Percentiles rank a stretch among this genome's conserved stretches.
These are phyloP conservation scores for Calonectria multiphialidica DNA, from an alignment of 2,329 filamentous ascomycete species.

Conservation along the genomic window DNA sequence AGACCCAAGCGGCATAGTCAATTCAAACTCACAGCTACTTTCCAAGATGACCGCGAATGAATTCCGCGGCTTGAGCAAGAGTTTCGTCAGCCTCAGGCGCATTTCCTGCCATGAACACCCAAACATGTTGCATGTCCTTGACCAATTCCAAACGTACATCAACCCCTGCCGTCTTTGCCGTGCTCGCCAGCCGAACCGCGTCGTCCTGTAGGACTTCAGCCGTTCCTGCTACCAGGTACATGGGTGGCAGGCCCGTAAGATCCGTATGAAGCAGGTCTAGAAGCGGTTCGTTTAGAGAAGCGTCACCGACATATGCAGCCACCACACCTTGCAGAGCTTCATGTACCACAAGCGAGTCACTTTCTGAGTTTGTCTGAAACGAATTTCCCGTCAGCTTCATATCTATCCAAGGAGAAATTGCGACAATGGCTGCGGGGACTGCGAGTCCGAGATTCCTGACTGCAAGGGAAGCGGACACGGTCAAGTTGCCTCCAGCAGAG, in stretches of 20 bases:
- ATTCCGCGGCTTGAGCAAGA: background rate
- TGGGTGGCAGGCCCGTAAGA: background rate
- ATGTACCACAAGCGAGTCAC: background rate
- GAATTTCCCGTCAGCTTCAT: background rate
- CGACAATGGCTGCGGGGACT: background rate
- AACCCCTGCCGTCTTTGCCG: background rate
- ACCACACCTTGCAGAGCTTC: background rate
- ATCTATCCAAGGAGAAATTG: conserved; percentile 10
- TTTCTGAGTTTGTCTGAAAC: background rate
- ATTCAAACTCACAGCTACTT: too few relatives aligned
- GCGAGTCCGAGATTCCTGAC: background rate
- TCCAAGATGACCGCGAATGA: too few relatives aligned
- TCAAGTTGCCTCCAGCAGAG: conserved; percentile 9
- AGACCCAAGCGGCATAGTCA: too few relatives aligned
- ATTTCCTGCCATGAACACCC: conserved; percentile 3
- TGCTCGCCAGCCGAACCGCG: background rate
- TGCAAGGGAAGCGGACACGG: background rate
- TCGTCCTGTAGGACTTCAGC: conserved; percentile 3
- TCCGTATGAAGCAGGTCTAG: background rate
- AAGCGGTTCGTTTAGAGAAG: background rate
- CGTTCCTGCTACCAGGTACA: background rate
- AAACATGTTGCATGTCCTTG: conserved; percentile 3
- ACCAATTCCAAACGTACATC: background rate
- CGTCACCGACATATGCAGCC: background rate
- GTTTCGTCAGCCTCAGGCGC: background rate